Conservation (phyloP, 495 filamentous ascomycete species). For the Clavariopsis aquatica region DNA sequence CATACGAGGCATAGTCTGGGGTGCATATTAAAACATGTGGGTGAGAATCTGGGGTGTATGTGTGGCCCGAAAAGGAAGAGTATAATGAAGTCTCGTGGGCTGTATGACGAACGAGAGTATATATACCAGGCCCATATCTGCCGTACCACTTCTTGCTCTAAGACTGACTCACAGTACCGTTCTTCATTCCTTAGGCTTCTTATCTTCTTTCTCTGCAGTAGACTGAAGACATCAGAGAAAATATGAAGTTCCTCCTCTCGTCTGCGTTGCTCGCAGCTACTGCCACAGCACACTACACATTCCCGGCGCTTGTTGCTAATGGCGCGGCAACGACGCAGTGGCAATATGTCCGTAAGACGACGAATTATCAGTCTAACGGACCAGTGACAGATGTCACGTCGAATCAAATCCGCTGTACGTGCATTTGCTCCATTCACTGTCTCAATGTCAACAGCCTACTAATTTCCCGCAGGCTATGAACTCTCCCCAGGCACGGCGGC, state of each 20-base stretch:
- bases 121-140: neutral
- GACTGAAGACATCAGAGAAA: conserved; percentile 3
- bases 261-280: conserved; percentile 9
- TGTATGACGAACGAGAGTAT: neutral
- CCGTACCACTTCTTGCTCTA: no score
- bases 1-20: conserved; percentile 21
- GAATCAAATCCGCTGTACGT: conserved; percentile 52
- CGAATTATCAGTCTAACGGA: conserved; percentile 57
- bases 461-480: no score
- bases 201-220: neutral
- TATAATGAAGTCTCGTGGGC: neutral
- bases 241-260: conserved; percentile 34
- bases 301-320: conserved; percentile 30
- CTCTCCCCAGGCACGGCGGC: conserved; percentile 46
- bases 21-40: conserved; percentile 18
- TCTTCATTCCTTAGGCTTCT: neutral
- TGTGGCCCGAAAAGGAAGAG: neutral
- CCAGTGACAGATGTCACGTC: conserved; percentile 54
- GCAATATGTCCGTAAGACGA: conserved; percentile 55
- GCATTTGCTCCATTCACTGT: no score
- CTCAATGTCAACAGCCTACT: no score
- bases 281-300: conserved; percentile 35
- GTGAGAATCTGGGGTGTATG: neutral
- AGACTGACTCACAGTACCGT: no score
- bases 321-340: conserved; percentile 41